Evolutionary conservation across 2,329 filamentous ascomycete species (phyloP), one percentile per base, ranked within the genome.

Genomic region (Hymenoscyphus albidus): DNA sequence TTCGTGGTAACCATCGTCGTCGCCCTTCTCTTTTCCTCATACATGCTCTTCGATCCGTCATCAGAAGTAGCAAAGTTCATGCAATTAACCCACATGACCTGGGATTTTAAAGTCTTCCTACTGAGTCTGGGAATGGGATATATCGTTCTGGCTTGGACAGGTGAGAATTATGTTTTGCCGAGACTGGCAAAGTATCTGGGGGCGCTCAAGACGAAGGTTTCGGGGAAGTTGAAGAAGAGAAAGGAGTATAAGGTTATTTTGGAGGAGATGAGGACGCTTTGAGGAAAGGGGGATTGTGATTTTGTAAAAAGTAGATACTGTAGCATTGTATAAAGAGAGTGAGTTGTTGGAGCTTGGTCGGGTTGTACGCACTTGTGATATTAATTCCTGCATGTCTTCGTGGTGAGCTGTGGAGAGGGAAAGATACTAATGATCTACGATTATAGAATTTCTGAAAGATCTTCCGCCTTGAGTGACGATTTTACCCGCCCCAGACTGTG

Each of bases 181-280:
- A 78, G 78, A 27, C 70, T 97, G 63, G 89, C 92, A 18, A 87
- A 85, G 67, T 77, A 81, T 58, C 79, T 97, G 63, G 92, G 91
- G 1, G 79, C 78, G 38, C 70, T 83, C 16, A 89, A 87, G 73
- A 78, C 83, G 60, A 78, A 76, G n/a, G 62, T 92, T 75, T 78
- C 84, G 70, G 76, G 84, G 59, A 82, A 81, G 74, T 78, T 80
- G 55, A 97, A 97, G 80, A 87, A 89, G 78, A 85, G 93, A 69
- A 97, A 97, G 78, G 82, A 88, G 78, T 97, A 97, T 75, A 98
- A 98, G 79, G 71, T 92, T 22, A 88, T 97, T 38, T 75, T 83
- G 59, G 90, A 95, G 74, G 80, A 85, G 63, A 90, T 89, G 84
- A 78, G 78, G 18, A 62, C 64, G 42, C 16, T 69, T 35, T 70